phyloP scores from a whole-genome alignment of 805 yeast species.

The Cyberlindnera nakhonratchasimensis region DNA sequence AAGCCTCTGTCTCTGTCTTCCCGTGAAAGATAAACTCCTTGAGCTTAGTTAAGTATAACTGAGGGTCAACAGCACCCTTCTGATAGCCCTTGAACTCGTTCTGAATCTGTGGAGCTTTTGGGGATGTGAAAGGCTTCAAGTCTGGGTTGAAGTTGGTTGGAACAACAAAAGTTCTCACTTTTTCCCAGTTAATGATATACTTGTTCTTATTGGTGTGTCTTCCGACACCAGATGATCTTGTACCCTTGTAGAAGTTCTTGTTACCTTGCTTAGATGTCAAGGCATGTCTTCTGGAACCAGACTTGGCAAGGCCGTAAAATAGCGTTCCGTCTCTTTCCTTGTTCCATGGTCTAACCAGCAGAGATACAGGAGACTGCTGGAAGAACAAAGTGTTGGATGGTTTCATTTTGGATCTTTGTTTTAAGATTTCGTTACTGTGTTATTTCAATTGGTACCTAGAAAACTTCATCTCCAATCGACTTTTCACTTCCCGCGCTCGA shows the following conservation, averaged over 20 bases:
- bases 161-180: constrained; percentile 86
- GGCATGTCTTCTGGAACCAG: constrained; percentile 80
- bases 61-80: constrained; percentile 71
- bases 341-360: constrained; percentile 85
- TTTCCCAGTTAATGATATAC: constrained; percentile 75
- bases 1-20: constrained; percentile 38
- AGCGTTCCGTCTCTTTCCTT: constrained; percentile 77
- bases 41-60: constrained; percentile 66
- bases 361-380: constrained; percentile 41
- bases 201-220: constrained; percentile 67
- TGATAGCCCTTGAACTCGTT: constrained; percentile 67
- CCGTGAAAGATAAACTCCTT: constrained; percentile 78
- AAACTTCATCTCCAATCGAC: not conserved
- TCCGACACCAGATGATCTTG: constrained; percentile 93
- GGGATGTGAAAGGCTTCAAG: constrained; percentile 76
- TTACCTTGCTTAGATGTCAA: constrained; percentile 92
- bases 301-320: constrained; percentile 73
- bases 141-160: constrained; percentile 48
- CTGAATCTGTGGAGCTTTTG: constrained; percentile 63
- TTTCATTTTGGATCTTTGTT: constrained; percentile 36
- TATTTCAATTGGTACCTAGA: too few species aligned
- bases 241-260: constrained; percentile 92
- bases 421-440: too few species aligned
- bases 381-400: constrained; percentile 44
- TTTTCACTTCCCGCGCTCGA: constrained; percentile 4